Percentiles rank a stretch among this genome's conserved stretches.
phyloP scores from a whole-genome alignment of 2,329 filamentous ascomycete genomes.

The Verticillium nonalfalfae region DNA sequence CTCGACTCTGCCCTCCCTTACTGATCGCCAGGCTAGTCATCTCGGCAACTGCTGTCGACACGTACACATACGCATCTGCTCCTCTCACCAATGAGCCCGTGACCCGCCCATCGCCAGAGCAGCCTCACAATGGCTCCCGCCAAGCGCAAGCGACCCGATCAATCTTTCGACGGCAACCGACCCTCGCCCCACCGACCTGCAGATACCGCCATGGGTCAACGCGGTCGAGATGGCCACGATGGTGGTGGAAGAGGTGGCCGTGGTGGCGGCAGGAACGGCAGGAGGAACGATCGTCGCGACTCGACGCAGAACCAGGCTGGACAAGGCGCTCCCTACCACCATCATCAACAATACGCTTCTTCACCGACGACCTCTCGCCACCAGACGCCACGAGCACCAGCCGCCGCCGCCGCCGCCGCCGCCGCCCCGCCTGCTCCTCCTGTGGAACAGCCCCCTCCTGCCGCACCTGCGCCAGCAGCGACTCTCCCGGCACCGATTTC shows the following conservation, averaged over 20 bases:
- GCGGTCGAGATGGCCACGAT: conserved; percentile 46
- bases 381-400: conserved; percentile 2
- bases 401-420: no score
- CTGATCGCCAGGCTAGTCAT: neutral
- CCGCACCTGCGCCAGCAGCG: conserved; percentile 12
- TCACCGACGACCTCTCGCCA: conserved; percentile 1
- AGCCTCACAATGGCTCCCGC: conserved; percentile 25
- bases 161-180: conserved; percentile 42
- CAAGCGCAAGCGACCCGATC: conserved; percentile 54
- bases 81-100: neutral
- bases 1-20: neutral
- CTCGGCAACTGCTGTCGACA: neutral
- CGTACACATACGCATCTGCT: neutral
- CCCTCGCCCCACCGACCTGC: conserved; percentile 58
- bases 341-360: neutral
- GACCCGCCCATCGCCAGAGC: neutral
- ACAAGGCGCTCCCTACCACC: neutral
- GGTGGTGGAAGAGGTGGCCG: conserved; percentile 37
- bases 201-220: conserved; percentile 48
- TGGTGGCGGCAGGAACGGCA: conserved; percentile 36
- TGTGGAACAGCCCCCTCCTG: conserved; percentile 4
- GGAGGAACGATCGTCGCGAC: conserved; percentile 45
- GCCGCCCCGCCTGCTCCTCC: conserved; percentile 6
- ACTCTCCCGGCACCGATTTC: conserved; percentile 24
- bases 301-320: conserved; percentile 28